Percentiles rank a stretch among this genome's conserved stretches.
phyloP scores from a whole-genome alignment of 768 basidiomycete genomes.

The Collybia sordida region DNA sequence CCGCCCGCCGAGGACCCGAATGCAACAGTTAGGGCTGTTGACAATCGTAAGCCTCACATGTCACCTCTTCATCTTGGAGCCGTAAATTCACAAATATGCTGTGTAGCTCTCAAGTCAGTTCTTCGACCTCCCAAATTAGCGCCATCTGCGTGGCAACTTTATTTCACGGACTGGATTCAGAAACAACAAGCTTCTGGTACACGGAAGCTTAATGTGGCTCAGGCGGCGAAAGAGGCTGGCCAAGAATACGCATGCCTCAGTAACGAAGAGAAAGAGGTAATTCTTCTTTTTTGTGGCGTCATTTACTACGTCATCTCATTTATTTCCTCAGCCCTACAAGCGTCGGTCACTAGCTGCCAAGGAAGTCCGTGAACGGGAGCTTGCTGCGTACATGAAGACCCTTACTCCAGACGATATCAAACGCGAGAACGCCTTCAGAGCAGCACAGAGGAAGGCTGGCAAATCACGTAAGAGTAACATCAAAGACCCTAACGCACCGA shows the following conservation, averaged over 20 bases:
- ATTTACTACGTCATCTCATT: conserved; percentile 19
- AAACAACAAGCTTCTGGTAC: conserved; percentile 76
- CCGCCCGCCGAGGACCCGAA: conserved; percentile 35
- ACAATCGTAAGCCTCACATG: conserved; percentile 45
- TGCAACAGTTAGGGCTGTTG: conserved; percentile 34
- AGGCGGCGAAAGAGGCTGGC: conserved; percentile 93
- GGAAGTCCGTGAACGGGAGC: conserved; percentile 80
- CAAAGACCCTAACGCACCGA: conserved; percentile 95
- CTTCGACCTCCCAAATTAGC: conserved; percentile 89
- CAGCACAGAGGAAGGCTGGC: conserved; percentile 90
- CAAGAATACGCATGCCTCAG: conserved; percentile 82
- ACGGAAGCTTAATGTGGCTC: conserved; percentile 91
- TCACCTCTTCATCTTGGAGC: conserved; percentile 5
- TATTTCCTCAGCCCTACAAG: conserved; percentile 73
- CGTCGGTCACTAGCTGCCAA: conserved; percentile 82
- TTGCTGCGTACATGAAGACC: conserved; percentile 81
- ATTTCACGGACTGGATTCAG: conserved; percentile 95
- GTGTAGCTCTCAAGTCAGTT: conserved; percentile 67
- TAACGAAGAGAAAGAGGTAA: conserved; percentile 81
- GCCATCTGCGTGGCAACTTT: conserved; percentile 94
- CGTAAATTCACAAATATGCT: conserved; percentile 13
- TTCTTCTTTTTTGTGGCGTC: conserved; percentile 33
- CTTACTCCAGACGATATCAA: conserved; percentile 94
- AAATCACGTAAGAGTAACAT: conserved; percentile 93
- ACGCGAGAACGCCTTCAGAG: conserved; percentile 87